Base-by-base conservation (phyloP, 345 rosid species). In the Carallia brachiata region DNA sequence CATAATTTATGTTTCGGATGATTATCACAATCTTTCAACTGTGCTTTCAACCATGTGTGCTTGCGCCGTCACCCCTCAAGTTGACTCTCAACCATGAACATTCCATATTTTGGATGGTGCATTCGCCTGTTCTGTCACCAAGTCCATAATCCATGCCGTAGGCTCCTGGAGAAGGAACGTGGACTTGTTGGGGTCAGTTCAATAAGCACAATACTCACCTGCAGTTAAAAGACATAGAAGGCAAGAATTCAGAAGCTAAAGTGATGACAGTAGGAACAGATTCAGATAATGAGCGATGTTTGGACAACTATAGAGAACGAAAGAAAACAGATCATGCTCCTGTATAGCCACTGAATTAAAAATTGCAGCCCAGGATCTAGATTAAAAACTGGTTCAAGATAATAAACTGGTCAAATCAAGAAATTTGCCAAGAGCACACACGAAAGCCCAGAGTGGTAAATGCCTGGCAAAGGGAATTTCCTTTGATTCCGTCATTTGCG, bases 171-270 rank as follows among this genome's bases (percentile, higher is more conserved):
- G 83, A 68, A 47, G 63, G 81, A 66, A 83, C 56, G 31, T 86
- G 84, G 31, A 83, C 73, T 6, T 75, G 79, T 62, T 82, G 90
- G 37, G 96, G 88, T 78, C 90, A 78, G 77, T 77, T 84, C 70
- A 91, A 71, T 7, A 94, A 23, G 85, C 73, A 91, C 85, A 69
- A 90, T 87, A 71, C 89, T 94, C 69, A 87, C 81, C 97, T 94
- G 87, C 75, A 77, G 40, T 36, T 27, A 27, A 36, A 28, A 47
- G 17, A 7, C 1, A 8, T 12, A 30, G 5, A 63, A 0, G n/a
- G 63, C 19, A 6, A 31, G 50, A 17, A 57, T 7, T 30, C 17
- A 62, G 52, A 19, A 17, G 67, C 52, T 6, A 4, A 1, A 1
- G 18, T 27, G 36, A 28, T 3, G 39, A n/a, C 44, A 30, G 23